Conservation (phyloP, 306 rosid genomes). For the Sophora flavescens region DNA sequence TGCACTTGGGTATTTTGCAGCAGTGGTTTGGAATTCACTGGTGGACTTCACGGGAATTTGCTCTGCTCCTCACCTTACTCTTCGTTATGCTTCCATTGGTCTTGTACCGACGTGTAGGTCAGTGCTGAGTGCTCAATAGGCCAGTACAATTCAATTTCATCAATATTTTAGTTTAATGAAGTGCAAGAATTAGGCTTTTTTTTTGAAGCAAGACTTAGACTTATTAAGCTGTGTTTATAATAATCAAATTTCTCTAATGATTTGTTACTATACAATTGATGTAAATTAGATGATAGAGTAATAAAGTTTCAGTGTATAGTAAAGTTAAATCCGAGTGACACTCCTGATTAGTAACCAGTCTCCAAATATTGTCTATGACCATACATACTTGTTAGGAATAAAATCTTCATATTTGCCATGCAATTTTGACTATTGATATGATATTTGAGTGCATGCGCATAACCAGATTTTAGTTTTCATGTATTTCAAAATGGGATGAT, state of each 20-base stretch:
- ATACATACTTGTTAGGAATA: too few species aligned
- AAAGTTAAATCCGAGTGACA: too few species aligned
- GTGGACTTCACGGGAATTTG: conserved; percentile 87
- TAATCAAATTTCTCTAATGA: background rate
- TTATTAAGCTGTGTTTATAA: background rate
- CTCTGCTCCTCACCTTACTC: conserved; percentile 60
- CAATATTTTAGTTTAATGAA: background rate
- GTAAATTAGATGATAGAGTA: too few species aligned
- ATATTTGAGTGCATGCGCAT: background rate
- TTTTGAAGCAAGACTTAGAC: too few species aligned
- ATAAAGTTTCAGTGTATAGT: too few species aligned
- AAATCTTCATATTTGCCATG: background rate
- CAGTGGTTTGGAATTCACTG: conserved; percentile 90
- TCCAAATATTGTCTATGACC: too few species aligned
- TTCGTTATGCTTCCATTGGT: conserved; percentile 79
- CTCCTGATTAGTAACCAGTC: too few species aligned
- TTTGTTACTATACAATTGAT: too few species aligned
- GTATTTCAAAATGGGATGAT: background rate
- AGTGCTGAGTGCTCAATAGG: conserved; percentile 47
- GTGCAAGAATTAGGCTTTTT: too few species aligned
- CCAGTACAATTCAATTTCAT: conserved; percentile 39
- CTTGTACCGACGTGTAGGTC: conserved; percentile 77
- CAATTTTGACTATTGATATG: background rate
- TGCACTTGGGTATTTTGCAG: conserved; percentile 86
- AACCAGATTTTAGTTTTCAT: background rate